Base-by-base conservation (phyloP, 2,329 filamentous ascomycete species). In the Chaetothyriales sp. region DNA sequence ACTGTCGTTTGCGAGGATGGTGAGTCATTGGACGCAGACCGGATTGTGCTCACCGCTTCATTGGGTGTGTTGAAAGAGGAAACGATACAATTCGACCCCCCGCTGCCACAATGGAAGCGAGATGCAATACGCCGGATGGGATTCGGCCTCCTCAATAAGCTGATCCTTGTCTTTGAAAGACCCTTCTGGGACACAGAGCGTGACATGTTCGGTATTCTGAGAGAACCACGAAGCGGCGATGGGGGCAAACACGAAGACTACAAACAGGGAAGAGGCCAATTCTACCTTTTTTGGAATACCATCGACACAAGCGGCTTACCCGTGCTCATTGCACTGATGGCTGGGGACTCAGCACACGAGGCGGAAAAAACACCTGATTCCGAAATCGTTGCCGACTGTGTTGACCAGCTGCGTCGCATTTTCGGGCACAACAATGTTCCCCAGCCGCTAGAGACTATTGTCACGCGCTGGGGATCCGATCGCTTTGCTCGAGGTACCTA, bases 281-380 rank as follows among this genome's bases (percentile, higher is more conserved):
- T 95, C 69, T 98, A 97, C 63, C 80, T 98, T 61, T 97, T 95
- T 79, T 97, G 95, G 79, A 97, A 98, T 62, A 88, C 89, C 51
- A 84, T 89, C 54, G 86, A 88, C 60, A 94, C 87, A 2, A 89
- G 86, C 46, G 94, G 94, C 0, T 73, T 94, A 37, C 92, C 86
- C 1, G 88, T 89, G 49, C 75, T 95, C 20, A 81, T 97, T 55
- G 92, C 88, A 7, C 76, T 98, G 25, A 95, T 98, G 90, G 90
- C 90, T 48, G 92, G 92, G 19, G 87, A 95, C 60, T 87, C 94
- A 18, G 92, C 89, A 15, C 86, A 89, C 60, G 85, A 94, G 57
- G 88, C 88, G 0, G 94, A 98, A 67, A 74, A 74, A 49, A 81
- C 82, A 1, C 77, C 80, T 49, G 86, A 95, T 59, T 78, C 85